Evolutionary conservation across 73 alveolate species (phyloP).

Genomic region (Paramecium primaurelia): DNA sequence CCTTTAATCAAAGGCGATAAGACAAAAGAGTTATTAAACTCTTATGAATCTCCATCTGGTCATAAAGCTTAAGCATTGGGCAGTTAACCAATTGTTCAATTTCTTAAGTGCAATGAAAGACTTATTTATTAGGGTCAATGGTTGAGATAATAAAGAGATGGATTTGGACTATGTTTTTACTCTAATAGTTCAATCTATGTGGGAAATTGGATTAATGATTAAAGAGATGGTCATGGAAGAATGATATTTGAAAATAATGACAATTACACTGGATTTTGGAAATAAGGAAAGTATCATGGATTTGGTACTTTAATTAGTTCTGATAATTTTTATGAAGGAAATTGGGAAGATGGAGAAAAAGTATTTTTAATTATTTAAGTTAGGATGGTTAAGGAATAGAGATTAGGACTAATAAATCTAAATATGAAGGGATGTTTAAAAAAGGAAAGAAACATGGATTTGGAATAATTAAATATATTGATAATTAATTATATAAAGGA

Average conservation of each 20-base stretch:
- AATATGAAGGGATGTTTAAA: slow-evolving; percentile 68
- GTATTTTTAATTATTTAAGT: neutral
- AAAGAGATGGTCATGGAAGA: slow-evolving; percentile 74
- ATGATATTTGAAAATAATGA: slow-evolving; percentile 68
- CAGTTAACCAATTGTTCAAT: neutral
- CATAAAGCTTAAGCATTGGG: neutral
- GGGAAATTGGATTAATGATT: slow-evolving; percentile 67
- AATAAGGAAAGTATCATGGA: slow-evolving; percentile 72
- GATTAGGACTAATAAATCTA: slow-evolving; percentile 74
- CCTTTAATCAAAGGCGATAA: neutral
- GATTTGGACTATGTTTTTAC: slow-evolving; percentile 35
- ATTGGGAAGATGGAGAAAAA: slow-evolving; percentile 28
- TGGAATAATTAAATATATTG: slow-evolving; percentile 20
- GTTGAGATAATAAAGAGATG: slow-evolving; percentile 42
- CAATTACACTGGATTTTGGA: slow-evolving; percentile 73
- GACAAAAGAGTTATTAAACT: neutral
- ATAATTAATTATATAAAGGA: slow-evolving; percentile 61
- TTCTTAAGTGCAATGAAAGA: neutral
- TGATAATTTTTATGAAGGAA: slow-evolving; percentile 2
- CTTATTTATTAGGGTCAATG: slow-evolving; percentile 26
- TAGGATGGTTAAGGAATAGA: slow-evolving; percentile 78
- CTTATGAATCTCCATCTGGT: neutral
- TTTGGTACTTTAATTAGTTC: slow-evolving; percentile 49
- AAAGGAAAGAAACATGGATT: slow-evolving; percentile 9
- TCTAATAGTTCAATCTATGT: slow-evolving; percentile 74